phyloP scores from a whole-genome alignment of 345 rosid species.

The Lumnitzera littorea region DNA sequence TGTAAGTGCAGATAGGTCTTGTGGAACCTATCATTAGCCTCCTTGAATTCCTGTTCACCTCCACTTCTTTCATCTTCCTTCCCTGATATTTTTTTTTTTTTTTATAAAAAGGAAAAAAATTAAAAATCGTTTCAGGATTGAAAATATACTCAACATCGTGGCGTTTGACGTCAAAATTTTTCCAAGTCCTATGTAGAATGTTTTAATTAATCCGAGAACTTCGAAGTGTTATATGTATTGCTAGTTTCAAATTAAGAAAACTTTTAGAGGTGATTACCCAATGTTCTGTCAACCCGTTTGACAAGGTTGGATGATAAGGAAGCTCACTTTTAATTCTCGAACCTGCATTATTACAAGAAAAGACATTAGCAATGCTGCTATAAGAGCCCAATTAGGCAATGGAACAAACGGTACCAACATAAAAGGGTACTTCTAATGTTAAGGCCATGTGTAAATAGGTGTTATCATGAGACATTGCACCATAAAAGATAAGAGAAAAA shows the following conservation, averaged over 20 bases:
- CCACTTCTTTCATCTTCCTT: slow-evolving; percentile 12
- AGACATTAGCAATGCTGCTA: background rate
- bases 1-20: slow-evolving; percentile 82
- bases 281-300: background rate
- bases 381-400: no score
- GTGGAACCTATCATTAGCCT: slow-evolving; percentile 90
- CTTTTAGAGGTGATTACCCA: slow-evolving; percentile 3
- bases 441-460: no score
- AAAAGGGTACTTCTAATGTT: background rate
- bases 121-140: background rate
- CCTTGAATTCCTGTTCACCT: slow-evolving; percentile 32
- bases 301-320: slow-evolving; percentile 2
- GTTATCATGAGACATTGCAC: background rate
- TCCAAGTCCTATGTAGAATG: no score
- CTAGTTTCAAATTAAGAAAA: background rate
- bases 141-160: background rate
- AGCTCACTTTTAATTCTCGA: slow-evolving; percentile 1
- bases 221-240: no score
- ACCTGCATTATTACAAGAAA: slow-evolving; percentile 7
- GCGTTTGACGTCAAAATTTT: no score
- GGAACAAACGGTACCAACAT: no score
- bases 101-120: background rate
- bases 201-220: no score
- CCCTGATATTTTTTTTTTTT: slow-evolving; percentile 14
- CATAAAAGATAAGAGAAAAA: background rate